A percentile compares a stretch with the other conserved stretches of the same genome.
phyloP scores from a whole-genome alignment of 208 protist species.

The Trypanosoma boissoni region DNA sequence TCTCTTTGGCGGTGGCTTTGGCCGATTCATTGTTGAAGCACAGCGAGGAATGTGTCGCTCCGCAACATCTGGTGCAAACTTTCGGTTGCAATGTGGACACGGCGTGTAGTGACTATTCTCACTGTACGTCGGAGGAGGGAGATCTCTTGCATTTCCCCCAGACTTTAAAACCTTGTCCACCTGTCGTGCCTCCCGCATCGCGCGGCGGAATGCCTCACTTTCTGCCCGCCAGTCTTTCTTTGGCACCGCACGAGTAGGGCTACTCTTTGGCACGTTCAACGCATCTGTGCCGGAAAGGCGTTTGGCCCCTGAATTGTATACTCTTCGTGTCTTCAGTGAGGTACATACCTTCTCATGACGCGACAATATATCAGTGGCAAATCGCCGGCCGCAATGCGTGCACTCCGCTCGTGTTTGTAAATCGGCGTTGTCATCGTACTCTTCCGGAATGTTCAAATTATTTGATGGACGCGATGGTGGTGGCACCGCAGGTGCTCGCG shows the following conservation, averaged over 20 bases:
- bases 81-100: conserved; percentile 84
- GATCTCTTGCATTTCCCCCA: conserved; percentile 62
- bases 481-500: conserved; percentile 2
- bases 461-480: neutral
- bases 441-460: neutral
- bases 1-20: conserved; percentile 78
- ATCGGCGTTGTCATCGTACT: conserved; percentile 16
- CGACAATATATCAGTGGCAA: conserved; percentile 58
- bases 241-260: neutral
- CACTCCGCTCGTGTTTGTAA: conserved; percentile 44
- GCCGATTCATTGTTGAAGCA: conserved; percentile 70
- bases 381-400: conserved; percentile 70
- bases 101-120: conserved; percentile 80
- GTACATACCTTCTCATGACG: conserved; percentile 74
- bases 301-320: conserved; percentile 76
- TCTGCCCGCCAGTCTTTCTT: conserved; percentile 84
- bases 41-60: conserved; percentile 87
- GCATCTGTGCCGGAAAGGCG: conserved; percentile 40
- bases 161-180: conserved; percentile 73
- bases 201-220: conserved; percentile 73
- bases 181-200: conserved; percentile 74
- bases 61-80: conserved; percentile 80
- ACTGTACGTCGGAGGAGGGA: conserved; percentile 87
- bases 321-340: conserved; percentile 49
- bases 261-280: conserved; percentile 3